Evolutionary conservation across 257 asterid genomes (phyloP).

Genomic region (Marsdenia floribunda): DNA sequence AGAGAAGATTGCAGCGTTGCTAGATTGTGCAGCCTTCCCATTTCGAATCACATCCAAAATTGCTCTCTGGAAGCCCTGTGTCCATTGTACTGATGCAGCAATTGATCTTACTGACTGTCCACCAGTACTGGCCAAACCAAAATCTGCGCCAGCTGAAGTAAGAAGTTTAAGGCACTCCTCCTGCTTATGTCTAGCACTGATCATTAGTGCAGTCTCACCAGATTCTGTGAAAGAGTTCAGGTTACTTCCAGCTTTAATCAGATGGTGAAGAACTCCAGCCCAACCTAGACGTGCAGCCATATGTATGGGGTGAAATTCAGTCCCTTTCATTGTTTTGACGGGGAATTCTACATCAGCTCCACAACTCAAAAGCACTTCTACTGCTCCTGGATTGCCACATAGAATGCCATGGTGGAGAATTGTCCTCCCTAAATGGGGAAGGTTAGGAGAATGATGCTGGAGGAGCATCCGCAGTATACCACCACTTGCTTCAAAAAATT

Average conservation of each 20-base stretch:
- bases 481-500: conserved; percentile 64
- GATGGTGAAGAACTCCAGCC: conserved; percentile 32
- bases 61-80: conserved; percentile 37
- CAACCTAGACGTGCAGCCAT: conserved; percentile 47
- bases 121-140: conserved; percentile 35
- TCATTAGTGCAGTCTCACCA: conserved; percentile 62
- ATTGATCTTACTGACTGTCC: conserved; percentile 35
- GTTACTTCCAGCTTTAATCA: conserved; percentile 42
- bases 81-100: conserved; percentile 45
- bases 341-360: conserved; percentile 52
- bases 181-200: conserved; percentile 39
- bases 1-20: conserved; percentile 42
- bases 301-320: conserved; percentile 41
- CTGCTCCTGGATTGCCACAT: conserved; percentile 47
- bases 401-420: conserved; percentile 59
- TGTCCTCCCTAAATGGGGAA: conserved; percentile 60
- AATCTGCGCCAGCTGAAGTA: conserved; percentile 55
- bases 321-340: conserved; percentile 28
- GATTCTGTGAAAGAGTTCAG: conserved; percentile 45
- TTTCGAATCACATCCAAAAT: conserved; percentile 41
- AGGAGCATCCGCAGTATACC: conserved; percentile 53
- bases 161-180: conserved; percentile 52
- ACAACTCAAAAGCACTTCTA: conserved; percentile 43
- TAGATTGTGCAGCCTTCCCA: conserved; percentile 41
- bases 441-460: conserved; percentile 48